Conservation (phyloP, 345 rosid genomes). For the Citrus mangshanensis region DNA sequence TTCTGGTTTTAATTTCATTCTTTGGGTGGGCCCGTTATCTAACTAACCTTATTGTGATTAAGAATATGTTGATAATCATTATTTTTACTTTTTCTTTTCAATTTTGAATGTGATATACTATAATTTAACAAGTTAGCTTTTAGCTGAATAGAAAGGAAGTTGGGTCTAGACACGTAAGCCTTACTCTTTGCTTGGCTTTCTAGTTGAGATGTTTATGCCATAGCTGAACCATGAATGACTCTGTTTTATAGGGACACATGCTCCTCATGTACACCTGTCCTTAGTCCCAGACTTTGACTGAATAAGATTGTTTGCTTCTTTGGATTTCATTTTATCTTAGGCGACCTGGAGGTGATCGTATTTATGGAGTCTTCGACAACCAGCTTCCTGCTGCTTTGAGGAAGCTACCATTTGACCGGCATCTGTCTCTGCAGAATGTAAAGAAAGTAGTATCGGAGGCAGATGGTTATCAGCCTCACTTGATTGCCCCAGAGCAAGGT, state of each 20-base stretch:
- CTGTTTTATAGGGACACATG: not conserved
- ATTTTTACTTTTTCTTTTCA: not conserved
- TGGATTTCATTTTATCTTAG: constrained; percentile 28
- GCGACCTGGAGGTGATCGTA: constrained; percentile 85
- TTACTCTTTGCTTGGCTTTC: not conserved
- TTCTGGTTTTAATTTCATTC: not conserved
- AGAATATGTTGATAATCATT: not conserved
- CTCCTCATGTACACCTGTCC: not conserved
- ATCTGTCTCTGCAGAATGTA: constrained; percentile 74
- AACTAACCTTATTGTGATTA: not conserved
- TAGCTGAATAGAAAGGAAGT: not conserved
- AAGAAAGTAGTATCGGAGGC: constrained; percentile 77
- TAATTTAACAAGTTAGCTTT: not conserved
- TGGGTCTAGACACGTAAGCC: not conserved
- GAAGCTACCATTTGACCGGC: constrained; percentile 89
- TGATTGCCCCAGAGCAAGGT: constrained; percentile 89
- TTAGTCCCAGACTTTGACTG: not conserved
- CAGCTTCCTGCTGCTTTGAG: constrained; percentile 86
- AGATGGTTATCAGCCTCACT: constrained; percentile 88
- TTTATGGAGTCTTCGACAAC: constrained; percentile 79
- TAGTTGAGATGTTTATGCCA: too few relatives aligned
- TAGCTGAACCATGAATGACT: not conserved
- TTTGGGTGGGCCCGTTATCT: not conserved
- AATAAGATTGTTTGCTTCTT: not conserved
- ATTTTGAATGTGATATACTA: not conserved